Conservation (phyloP, 2,329 filamentous ascomycete genomes). For the Apiospora sp. region DNA sequence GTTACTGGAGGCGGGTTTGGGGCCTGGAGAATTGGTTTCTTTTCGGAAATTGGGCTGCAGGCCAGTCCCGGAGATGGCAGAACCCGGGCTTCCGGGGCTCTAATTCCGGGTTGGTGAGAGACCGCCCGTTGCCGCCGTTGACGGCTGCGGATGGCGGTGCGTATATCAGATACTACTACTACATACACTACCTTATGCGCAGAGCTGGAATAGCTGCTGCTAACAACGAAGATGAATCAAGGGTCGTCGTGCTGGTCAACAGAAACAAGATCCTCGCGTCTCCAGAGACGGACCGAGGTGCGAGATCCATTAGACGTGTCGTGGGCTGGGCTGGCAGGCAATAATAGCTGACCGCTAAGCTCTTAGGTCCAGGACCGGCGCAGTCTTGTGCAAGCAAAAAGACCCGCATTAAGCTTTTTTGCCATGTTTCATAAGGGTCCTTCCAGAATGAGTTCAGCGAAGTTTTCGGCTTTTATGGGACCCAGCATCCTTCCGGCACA, state of each 20-base stretch:
- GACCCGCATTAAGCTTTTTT: background rate
- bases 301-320: background rate
- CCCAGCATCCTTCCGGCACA: background rate
- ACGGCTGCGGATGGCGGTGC: background rate
- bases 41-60: background rate
- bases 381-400: background rate
- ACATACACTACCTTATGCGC: too few species aligned
- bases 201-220: too few species aligned
- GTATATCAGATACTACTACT: background rate
- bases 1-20: background rate
- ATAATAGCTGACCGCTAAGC: slow-evolving; percentile 19
- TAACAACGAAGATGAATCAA: background rate
- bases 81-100: slow-evolving; percentile 1
- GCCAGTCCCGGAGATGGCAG: background rate
- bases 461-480: slow-evolving; percentile 16
- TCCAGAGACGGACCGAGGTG: slow-evolving; percentile 13
- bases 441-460: slow-evolving; percentile 20
- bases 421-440: slow-evolving; percentile 11
- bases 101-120: background rate
- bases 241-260: background rate
- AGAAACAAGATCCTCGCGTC: background rate
- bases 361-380: background rate
- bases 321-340: background rate
- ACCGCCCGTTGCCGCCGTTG: slow-evolving; percentile 1
- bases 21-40: background rate